Evolutionary conservation across 1,139 yeast species (phyloP), one percentile per base, ranked within the genome.

Genomic region (Saccharomycopsis hybrid): DNA sequence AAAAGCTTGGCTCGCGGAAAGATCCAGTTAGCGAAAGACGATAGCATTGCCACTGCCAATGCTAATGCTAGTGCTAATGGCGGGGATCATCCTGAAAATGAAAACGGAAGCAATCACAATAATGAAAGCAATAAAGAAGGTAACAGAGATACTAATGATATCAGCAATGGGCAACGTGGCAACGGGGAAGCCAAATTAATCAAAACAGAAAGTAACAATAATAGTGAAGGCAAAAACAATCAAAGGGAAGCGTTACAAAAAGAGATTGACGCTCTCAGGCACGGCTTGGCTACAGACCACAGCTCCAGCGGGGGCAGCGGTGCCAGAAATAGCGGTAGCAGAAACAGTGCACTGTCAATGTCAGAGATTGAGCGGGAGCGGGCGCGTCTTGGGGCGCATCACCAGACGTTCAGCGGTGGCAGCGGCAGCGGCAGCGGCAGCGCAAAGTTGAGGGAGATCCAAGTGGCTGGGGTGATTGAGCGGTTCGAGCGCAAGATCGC

Each of bases 1-100:
- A 60, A 59, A 51, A 59, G 58, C 29, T 52, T 64, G 45, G 55
- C 57, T 3, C 61, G 49, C 41, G 52, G 50, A 41, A 50, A 44
- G 38, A 40, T 38, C 43, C 53, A 50, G 24, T 28, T 18, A 2
- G 35, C 29, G 37, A 31, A 30, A 29, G 25, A n/a, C 39, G 43
- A 31, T 36, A 24, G 18, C 7, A 25, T 13, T 3, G 8, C 25
- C 28, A 9, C 32, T 11, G 13, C 36, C 1, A n/a, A 39, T 4
- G 32, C 11, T 28, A 24, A 25, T 11, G 4, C 24, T 11, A 32
- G 11, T 1, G 43, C 5, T 37, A 5, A 27, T 5, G 13, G 33
- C 31, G 8, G 31, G n/a, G 13, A 3, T 8, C 18, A 40, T 32
- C 5, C 30, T 13, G 24, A 37, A 9, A 13, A 2, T 35, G 18